Evolutionary conservation across 306 rosid genomes (phyloP), one percentile per base, ranked within the genome.

Genomic region (Datisca glomerata): DNA sequence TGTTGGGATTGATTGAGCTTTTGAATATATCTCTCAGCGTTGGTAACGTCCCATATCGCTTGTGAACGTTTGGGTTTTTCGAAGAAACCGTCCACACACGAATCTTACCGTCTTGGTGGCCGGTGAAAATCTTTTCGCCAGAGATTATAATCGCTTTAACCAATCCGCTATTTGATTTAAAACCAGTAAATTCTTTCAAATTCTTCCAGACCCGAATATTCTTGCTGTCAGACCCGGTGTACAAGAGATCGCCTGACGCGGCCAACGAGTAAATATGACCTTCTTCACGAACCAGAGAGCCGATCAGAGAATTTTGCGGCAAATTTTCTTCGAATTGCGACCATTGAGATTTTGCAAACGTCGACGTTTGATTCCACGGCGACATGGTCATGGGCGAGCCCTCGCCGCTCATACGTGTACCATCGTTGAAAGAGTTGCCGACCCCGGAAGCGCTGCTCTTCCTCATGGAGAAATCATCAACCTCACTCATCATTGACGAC

Each of bases 141-240:
- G 86, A 77, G 16, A 89, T 71, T 11, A 89, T 70, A 2, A 89
- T 89, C 0, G 97, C 67, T 35, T 89, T 89, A 0, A 89, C 97
- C 52, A 89, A 53, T 0, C 97, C 97, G 24, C 97, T 89, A 54
- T 69, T 84, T 0, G 95, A 80, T 55, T 89, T 89, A 58, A 89
- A 89, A 0, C 81, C 97, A 1, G 77, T 68, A 21, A 53, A 80
- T 40, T 89, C 95, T 34, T 80, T 65, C 1, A 83, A 72, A 43
- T 80, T 70, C 78, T 89, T 89, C 97, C 95, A 89, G 0, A 89
- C 97, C 0, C 97, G 73, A 16, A 89, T 89, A 68, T 89, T 87
- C 78, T 87, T 87, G 41, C 93, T 79, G 45, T 82, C 96, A 5
- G 96, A 87, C 12, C 96, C 96, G 0, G 96, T 87, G 75, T 87